A percentile compares a stretch with the other conserved stretches of the same genome.
phyloP scores from a whole-genome alignment of 2,329 filamentous ascomycete species.

The Fusarium goolgardi region DNA sequence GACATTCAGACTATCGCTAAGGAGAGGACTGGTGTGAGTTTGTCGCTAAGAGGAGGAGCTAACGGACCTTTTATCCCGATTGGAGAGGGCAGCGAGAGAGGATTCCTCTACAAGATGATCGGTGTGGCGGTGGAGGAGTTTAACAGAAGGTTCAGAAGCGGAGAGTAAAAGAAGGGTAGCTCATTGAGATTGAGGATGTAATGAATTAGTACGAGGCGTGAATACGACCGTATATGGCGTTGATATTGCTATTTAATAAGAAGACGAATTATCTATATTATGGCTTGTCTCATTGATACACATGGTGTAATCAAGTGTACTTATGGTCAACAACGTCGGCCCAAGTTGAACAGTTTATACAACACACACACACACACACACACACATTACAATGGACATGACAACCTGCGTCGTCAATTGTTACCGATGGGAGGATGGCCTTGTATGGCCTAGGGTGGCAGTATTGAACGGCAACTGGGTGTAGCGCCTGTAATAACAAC shows the following conservation, averaged over 20 bases:
- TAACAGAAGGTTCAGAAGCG: conserved; percentile 67
- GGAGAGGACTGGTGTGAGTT: conserved; percentile 91
- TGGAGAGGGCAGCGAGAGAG: conserved; percentile 80
- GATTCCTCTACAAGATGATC: conserved; percentile 73
- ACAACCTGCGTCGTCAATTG: not conserved
- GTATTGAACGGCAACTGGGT: not conserved
- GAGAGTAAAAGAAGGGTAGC: conserved; percentile 43
- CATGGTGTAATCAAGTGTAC: not conserved
- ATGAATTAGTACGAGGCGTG: not conserved
- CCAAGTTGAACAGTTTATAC: too few relatives aligned
- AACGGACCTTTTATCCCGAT: conserved; percentile 97
- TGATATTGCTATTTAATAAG: conserved; percentile 9
- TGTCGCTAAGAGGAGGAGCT: conserved; percentile 87
- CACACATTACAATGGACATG: too few relatives aligned
- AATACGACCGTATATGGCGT: conserved; percentile 27
- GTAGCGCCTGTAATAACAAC: not conserved
- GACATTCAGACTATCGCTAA: conserved; percentile 98
- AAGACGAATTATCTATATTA: conserved; percentile 15
- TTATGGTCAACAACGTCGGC: too few relatives aligned
- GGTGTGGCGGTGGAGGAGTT: conserved; percentile 75
- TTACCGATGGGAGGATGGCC: not conserved
- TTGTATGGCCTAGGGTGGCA: not conserved
- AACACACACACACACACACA: too few relatives aligned
- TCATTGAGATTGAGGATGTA: not conserved
- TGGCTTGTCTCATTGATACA: not conserved